A percentile compares a stretch with the other conserved stretches of the same genome.
Conservation (phyloP, 2,329 filamentous ascomycete species). For the Paraphoma sp. region DNA sequence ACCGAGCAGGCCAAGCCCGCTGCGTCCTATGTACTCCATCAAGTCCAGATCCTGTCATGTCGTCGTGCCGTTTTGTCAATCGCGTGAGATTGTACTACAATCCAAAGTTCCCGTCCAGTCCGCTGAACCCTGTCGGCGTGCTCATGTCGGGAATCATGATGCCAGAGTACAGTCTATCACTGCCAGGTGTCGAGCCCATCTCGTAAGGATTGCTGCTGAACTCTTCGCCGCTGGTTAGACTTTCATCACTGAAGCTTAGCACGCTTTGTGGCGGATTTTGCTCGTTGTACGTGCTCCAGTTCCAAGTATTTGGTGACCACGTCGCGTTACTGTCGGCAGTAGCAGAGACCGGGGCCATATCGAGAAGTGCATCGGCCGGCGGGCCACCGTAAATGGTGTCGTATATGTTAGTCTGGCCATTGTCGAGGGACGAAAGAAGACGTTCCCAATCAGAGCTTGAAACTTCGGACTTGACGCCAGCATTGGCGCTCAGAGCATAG, state of each 20-base stretch:
- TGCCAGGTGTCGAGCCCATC: conserved; percentile 35
- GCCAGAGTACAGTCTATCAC: conserved; percentile 41
- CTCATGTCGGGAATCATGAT: conserved; percentile 47
- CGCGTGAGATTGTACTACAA: conserved; percentile 29
- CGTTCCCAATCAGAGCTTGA: conserved; percentile 81
- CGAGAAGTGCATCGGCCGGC: conserved; percentile 49
- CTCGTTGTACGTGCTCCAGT: conserved; percentile 33
- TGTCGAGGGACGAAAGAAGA: conserved; percentile 79
- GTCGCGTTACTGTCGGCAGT: conserved; percentile 37
- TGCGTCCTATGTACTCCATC: neutral
- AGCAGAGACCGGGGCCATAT: conserved; percentile 38
- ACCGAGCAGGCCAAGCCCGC: neutral
- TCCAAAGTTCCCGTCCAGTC: conserved; percentile 51
- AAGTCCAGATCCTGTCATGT: conserved; percentile 1
- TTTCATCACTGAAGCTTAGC: conserved; percentile 66
- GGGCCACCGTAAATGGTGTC: conserved; percentile 79
- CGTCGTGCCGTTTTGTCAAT: conserved; percentile 1
- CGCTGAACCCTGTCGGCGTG: conserved; percentile 37
- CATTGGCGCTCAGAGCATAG: conserved; percentile 40
- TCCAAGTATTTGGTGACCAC: conserved; percentile 48
- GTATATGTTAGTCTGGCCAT: conserved; percentile 82
- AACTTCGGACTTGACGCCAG: conserved; percentile 54
- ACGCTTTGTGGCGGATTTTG: conserved; percentile 58
- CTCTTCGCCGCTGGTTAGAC: conserved; percentile 60
- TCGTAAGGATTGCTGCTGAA: conserved; percentile 42